Percentiles rank a stretch among this genome's conserved stretches.
phyloP scores from a whole-genome alignment of 768 basidiomycete species.

The Hericium erinaceus region DNA sequence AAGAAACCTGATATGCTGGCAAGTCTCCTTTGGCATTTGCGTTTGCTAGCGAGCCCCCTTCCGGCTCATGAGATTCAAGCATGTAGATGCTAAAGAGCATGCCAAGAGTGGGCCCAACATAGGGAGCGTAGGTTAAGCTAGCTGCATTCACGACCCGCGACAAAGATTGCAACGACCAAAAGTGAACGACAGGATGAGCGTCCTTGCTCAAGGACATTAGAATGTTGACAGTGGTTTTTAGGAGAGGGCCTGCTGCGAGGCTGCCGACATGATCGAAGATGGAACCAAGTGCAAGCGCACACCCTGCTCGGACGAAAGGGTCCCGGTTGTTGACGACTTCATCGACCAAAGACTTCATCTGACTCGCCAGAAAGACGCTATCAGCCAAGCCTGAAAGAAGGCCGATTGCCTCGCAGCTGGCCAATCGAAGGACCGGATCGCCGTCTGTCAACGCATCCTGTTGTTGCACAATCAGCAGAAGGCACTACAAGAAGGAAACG shows the following conservation, averaged over 20 bases:
- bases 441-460: conserved; percentile 78
- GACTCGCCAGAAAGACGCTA: conserved; percentile 72
- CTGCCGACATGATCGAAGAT: conserved; percentile 91
- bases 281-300: conserved; percentile 84
- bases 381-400: conserved; percentile 77
- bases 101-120: conserved; percentile 79
- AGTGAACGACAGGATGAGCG: conserved; percentile 94
- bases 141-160: conserved; percentile 85
- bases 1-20: conserved; percentile 86
- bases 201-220: conserved; percentile 92
- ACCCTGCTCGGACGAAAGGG: conserved; percentile 87
- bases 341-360: conserved; percentile 86
- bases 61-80: conserved; percentile 84
- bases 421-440: conserved; percentile 64
- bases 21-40: conserved; percentile 85
- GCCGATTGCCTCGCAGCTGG: conserved; percentile 84
- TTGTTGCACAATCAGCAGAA: conserved; percentile 4
- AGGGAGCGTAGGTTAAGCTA: conserved; percentile 84
- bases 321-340: conserved; percentile 92
- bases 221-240: conserved; percentile 94
- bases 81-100: conserved; percentile 87
- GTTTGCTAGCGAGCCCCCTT: conserved; percentile 77
- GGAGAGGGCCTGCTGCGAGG: conserved; percentile 85
- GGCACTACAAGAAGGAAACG: not conserved
- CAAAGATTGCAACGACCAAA: conserved; percentile 82